Base-by-base conservation (phyloP, 2,329 filamentous ascomycete genomes). In the Dryadomyces quercivorus region DNA sequence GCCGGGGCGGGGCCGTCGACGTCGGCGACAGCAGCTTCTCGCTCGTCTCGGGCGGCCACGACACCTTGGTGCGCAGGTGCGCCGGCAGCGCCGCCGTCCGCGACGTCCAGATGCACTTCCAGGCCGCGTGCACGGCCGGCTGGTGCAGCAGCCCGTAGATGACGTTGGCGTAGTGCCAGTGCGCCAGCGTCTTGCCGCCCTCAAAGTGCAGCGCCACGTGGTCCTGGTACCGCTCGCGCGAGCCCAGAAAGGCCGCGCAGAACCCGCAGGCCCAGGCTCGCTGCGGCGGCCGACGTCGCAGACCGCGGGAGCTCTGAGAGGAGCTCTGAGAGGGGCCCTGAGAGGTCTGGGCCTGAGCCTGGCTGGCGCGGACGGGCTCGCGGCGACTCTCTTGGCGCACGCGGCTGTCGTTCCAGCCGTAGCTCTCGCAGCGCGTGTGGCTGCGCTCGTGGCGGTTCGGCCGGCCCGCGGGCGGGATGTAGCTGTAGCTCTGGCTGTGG, bases 241-340 rank as follows among this genome's bases (percentile, higher is more conserved):
- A 79, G 16, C 79, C 75, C 56, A 84, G 74, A 45, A 85, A 72
- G 16, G 76, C 77, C 4, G 78, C 81, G 61, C 82, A 86, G 66
- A 85, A 85, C 26, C 82, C 82, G 59, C 82, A 86, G 1, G 81
- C 82, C 77, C 81, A 86, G 43, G 82, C 81, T 59, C 81, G 76
- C 69, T 84, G 82, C 57, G 75, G 75, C 57, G 81, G 75, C 53
- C 59, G 4, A 80, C 80, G 34, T 56, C 61, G 38, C 5, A n/a
- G n/a, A n/a, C n/a, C n/a, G n/a, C n/a, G n/a, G n/a, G n/a, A n/a
- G n/a, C 6, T 36, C 34, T 12, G 34, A 36, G 34, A 36, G 12
- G 34, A 6, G 34, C 12, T 36, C 34, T 12, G 34, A 12, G 34
- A 36, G 34, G 34, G 6, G 34, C 12, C 12, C 34, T 12, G 34